phyloP scores from a whole-genome alignment of 108 stramenopile genomes.

The Pseudonitzschia multiseries region DNA sequence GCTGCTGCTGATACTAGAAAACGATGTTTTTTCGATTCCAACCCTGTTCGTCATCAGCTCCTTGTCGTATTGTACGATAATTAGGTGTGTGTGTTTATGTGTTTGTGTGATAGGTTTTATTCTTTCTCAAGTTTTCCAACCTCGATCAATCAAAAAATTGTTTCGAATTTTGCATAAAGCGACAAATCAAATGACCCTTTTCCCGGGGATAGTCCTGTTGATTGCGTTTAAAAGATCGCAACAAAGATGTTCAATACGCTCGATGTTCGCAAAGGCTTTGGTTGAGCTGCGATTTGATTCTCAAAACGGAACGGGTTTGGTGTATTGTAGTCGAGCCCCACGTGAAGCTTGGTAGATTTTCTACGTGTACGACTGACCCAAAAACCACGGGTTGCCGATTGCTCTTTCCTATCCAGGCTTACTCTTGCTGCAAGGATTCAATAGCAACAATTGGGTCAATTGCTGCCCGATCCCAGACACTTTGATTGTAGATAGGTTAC shows the following conservation, averaged over 20 bases:
- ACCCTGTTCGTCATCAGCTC: constrained; percentile 4
- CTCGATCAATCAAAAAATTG: background rate
- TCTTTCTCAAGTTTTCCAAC: background rate
- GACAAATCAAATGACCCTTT: background rate
- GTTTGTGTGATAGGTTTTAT: background rate
- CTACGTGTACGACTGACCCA: background rate
- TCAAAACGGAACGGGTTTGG: too few relatives aligned
- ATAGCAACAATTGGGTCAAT: constrained; percentile 13
- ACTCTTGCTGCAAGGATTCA: constrained; percentile 8
- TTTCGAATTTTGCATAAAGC: background rate
- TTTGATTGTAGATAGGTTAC: constrained; percentile 4
- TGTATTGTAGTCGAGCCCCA: background rate
- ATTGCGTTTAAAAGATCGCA: background rate
- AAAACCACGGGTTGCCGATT: background rate
- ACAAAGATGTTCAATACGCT: background rate
- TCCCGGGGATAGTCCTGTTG: background rate
- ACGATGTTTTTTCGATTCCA: background rate
- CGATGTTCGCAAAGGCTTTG: too few relatives aligned
- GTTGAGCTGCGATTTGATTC: too few relatives aligned
- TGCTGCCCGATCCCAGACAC: constrained; percentile 15
- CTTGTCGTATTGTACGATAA: too few relatives aligned
- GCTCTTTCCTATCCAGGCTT: constrained; percentile 5
- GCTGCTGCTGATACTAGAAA: background rate
- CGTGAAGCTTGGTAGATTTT: background rate
- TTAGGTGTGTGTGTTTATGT: too few relatives aligned